A percentile compares a stretch with the other conserved stretches of the same genome.
Conservation (phyloP, 2,329 filamentous ascomycete species). For the Alternaria conjuncta region DNA sequence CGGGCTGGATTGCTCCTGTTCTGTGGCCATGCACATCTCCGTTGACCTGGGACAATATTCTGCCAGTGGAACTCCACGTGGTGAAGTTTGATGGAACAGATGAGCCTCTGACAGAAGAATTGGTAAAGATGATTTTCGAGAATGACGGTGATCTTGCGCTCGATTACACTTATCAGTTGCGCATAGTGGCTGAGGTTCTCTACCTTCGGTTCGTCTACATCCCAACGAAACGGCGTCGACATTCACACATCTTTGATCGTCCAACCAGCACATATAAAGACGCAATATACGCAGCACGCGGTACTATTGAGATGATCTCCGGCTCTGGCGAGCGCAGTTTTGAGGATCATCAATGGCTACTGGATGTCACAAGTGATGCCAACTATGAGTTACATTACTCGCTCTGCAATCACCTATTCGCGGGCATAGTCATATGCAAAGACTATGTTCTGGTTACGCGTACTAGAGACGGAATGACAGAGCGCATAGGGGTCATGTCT, state of each 20-base stretch:
- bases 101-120: background rate
- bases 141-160: background rate
- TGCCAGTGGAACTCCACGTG: background rate
- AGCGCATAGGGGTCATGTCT: background rate
- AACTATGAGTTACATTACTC: background rate
- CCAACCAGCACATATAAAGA: background rate
- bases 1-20: background rate
- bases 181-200: background rate
- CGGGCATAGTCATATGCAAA: background rate
- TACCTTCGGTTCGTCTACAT: background rate
- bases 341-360: background rate
- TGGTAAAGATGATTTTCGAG: background rate
- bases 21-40: background rate
- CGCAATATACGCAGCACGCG: background rate
- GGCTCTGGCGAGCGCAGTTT: background rate
- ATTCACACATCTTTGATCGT: background rate
- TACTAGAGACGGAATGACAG: background rate
- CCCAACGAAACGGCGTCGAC: background rate
- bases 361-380: background rate
- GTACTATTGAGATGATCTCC: background rate
- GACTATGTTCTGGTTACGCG: background rate
- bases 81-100: background rate
- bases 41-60: background rate
- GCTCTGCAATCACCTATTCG: background rate
- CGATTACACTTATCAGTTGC: background rate